Evolutionary conservation across 371 early-diverging fungal species (phyloP).

Genomic region (Chytridium lagenaria): DNA sequence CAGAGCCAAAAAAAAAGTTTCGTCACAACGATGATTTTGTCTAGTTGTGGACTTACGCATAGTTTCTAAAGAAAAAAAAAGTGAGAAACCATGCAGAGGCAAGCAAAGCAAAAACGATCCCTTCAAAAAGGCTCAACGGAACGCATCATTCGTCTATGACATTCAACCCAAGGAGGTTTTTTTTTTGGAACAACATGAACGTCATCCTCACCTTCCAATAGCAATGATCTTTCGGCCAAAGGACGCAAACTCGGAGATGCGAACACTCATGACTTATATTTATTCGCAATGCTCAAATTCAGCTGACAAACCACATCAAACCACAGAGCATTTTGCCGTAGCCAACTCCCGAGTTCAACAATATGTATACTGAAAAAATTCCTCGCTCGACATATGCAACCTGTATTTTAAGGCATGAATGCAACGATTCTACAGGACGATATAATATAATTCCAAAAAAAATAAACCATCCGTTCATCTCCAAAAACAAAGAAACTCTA

Average conservation of each 20-base stretch:
- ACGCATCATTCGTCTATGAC: not conserved
- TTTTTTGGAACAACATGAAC: constrained; percentile 25
- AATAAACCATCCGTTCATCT: not conserved
- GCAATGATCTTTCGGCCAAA: constrained; percentile 87
- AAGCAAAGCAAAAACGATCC: not conserved
- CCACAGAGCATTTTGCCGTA: no score
- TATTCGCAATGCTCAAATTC: no score
- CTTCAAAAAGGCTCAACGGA: not conserved
- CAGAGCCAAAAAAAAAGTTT: not conserved
- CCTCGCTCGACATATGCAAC: no score
- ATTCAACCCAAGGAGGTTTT: constrained; percentile 19
- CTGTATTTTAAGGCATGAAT: no score
- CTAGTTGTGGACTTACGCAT: not conserved
- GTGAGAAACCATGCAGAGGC: not conserved
- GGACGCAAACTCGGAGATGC: not conserved
- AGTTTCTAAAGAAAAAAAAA: not conserved
- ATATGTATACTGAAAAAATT: no score
- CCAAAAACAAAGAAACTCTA: not conserved
- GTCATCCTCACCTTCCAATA: constrained; percentile 76
- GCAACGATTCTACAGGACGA: no score
- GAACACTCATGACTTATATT: no score
- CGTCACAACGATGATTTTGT: no score
- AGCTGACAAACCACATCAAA: no score
- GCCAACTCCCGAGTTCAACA: no score
- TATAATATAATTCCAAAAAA: no score